These are phyloP conservation scores for Trichophyton rubrum DNA, from an alignment of 2,329 filamentous ascomycete species.

Conservation along the genomic window DNA sequence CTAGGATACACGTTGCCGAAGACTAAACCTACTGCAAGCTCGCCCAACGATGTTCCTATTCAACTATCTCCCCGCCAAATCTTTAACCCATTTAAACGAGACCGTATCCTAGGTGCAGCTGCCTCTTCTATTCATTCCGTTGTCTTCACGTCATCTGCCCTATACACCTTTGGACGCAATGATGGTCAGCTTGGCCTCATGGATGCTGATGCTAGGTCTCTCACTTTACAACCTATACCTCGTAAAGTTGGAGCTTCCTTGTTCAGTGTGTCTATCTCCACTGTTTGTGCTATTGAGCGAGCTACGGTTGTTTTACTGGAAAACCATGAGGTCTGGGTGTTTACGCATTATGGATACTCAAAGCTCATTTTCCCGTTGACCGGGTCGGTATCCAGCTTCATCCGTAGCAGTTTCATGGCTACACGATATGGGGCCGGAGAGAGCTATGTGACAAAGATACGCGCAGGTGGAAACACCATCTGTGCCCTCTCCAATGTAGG, in stretches of 20 bases:
- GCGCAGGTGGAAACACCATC: conserved; percentile 80
- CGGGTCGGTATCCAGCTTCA: conserved; percentile 50
- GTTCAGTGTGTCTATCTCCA: conserved; percentile 57
- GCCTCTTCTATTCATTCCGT: conserved; percentile 88
- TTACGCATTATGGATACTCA: conserved; percentile 93
- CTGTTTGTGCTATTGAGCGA: conserved; percentile 77
- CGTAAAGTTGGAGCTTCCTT: conserved; percentile 80
- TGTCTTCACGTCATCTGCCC: conserved; percentile 63
- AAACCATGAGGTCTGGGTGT: conserved; percentile 81
- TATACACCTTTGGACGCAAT: conserved; percentile 94
- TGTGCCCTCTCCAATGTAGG: conserved; percentile 74
- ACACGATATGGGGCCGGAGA: conserved; percentile 52
- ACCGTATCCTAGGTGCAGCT: conserved; percentile 65
- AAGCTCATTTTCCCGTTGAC: conserved; percentile 73
- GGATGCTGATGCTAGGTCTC: conserved; percentile 83
- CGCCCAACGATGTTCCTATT: conserved; percentile 68
- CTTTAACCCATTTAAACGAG: conserved; percentile 81
- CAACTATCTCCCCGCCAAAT: conserved; percentile 74
- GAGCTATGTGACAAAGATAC: conserved; percentile 62
- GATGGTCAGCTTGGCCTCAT: conserved; percentile 86
- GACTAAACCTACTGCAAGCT: conserved; percentile 13
- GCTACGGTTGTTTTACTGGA: conserved; percentile 77
- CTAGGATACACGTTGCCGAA: conserved; percentile 70
- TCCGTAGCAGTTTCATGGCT: conserved; percentile 53
- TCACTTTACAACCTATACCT: conserved; percentile 70